Conservation (phyloP, 2,329 filamentous ascomycete genomes). For the Neofusicoccum kwambonambiense region DNA sequence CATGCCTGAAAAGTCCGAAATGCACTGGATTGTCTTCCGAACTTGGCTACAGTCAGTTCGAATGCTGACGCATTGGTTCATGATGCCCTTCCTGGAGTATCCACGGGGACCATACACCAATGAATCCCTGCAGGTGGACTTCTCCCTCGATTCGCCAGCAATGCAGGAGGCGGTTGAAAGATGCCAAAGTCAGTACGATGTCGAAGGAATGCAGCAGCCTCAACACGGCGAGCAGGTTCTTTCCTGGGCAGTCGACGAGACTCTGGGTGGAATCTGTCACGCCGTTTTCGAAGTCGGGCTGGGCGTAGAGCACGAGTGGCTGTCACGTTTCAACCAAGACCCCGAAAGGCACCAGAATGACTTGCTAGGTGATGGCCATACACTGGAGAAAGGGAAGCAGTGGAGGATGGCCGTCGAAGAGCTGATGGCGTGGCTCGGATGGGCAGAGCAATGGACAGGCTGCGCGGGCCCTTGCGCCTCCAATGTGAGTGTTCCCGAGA, state of each 20-base stretch:
- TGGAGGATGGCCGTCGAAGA: slow-evolving; percentile 42
- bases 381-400: neutral
- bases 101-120: slow-evolving; percentile 28
- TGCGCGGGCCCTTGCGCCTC: slow-evolving; percentile 44
- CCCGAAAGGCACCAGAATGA: neutral
- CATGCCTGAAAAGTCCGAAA: neutral
- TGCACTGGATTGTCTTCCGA: neutral
- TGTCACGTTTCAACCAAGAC: slow-evolving; percentile 28
- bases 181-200: slow-evolving; percentile 44
- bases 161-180: slow-evolving; percentile 42
- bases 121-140: slow-evolving; percentile 26
- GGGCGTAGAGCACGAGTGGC: slow-evolving; percentile 43
- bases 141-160: slow-evolving; percentile 32
- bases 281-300: slow-evolving; percentile 46
- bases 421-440: slow-evolving; percentile 52
- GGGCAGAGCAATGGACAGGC: slow-evolving; percentile 47
- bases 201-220: slow-evolving; percentile 27
- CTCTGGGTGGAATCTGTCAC: slow-evolving; percentile 42
- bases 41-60: slow-evolving; percentile 25
- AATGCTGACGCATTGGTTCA: slow-evolving; percentile 43
- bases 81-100: slow-evolving; percentile 49
- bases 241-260: slow-evolving; percentile 43
- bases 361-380: neutral
- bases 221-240: slow-evolving; percentile 37
- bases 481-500: slow-evolving; percentile 25